These are phyloP conservation scores for Amyloporia xantha DNA, from an alignment of 768 basidiomycete species.

Conservation along the genomic window DNA sequence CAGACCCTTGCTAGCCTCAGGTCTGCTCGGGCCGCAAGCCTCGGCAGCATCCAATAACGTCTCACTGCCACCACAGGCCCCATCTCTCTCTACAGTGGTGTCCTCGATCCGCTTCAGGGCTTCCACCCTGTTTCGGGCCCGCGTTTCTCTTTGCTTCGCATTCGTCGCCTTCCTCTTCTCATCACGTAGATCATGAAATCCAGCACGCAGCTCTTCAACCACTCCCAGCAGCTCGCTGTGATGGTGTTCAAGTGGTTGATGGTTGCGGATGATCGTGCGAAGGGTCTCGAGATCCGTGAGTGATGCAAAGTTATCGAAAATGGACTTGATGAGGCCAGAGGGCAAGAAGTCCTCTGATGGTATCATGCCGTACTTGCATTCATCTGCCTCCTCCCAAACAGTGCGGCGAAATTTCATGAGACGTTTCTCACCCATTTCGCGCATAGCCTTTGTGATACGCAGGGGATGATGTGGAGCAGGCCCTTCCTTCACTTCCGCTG, in stretches of 20 bases:
- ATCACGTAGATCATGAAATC: too few relatives aligned
- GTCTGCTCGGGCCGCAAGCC: too few relatives aligned
- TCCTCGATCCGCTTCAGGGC: too few relatives aligned
- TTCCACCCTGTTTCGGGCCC: too few relatives aligned
- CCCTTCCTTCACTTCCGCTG: too few relatives aligned
- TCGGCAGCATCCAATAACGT: too few relatives aligned
- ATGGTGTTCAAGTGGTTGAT: neutral
- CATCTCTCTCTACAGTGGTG: too few relatives aligned
- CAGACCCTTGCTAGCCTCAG: too few relatives aligned
- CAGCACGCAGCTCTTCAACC: too few relatives aligned
- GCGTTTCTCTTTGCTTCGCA: too few relatives aligned
- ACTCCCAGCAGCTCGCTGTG: slow-evolving; percentile 9
- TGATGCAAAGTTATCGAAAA: neutral
- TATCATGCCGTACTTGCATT: neutral
- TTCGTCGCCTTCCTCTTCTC: too few relatives aligned
- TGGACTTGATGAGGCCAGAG: neutral
- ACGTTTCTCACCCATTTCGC: neutral
- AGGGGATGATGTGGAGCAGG: neutral
- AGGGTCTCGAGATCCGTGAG: neutral
- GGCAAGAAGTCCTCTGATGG: neutral
- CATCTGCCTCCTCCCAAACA: neutral
- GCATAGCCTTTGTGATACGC: neutral
- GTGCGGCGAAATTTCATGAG: neutral
- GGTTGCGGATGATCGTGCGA: neutral
- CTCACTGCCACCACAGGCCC: too few relatives aligned